Percentiles rank a stretch among this genome's conserved stretches.
These are phyloP conservation scores for Scleroderma bovista DNA, from an alignment of 768 basidiomycete genomes.

Conservation along the genomic window DNA sequence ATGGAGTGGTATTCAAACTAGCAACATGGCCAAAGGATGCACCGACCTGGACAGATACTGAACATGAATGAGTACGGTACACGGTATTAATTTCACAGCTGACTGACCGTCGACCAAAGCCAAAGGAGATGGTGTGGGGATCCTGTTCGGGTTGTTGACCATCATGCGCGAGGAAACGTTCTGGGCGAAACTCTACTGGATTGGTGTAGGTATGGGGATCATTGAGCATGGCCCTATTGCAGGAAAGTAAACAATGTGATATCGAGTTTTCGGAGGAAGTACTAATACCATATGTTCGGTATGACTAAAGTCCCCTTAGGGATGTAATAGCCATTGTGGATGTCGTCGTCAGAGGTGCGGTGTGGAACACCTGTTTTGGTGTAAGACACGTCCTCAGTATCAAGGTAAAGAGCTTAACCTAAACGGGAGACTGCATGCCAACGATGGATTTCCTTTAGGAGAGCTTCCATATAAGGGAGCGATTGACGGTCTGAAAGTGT, in stretches of 20 bases:
- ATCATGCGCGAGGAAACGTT: slow-evolving; percentile 39
- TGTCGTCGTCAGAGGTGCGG: slow-evolving; percentile 9
- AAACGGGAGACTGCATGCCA: not conserved
- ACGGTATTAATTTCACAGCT: slow-evolving; percentile 2
- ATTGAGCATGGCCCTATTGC: slow-evolving; percentile 7
- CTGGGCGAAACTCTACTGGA: slow-evolving; percentile 49
- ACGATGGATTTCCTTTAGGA: slow-evolving; percentile 14
- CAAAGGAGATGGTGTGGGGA: slow-evolving; percentile 53
- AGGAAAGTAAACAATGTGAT: not conserved
- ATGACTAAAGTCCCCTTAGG: slow-evolving; percentile 10
- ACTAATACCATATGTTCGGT: slow-evolving; percentile 12
- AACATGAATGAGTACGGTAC: not conserved
- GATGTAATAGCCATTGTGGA: slow-evolving; percentile 16
- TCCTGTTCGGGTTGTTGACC: slow-evolving; percentile 37
- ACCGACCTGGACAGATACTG: slow-evolving; percentile 5
- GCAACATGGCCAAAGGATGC: not conserved
- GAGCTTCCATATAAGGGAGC: slow-evolving; percentile 11
- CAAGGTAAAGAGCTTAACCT: not conserved
- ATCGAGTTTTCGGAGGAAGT: no score
- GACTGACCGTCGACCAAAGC: slow-evolving; percentile 52
- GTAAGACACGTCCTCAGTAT: no score
- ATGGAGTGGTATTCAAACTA: not conserved
- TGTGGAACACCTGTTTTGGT: not conserved
- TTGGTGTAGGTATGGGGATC: slow-evolving; percentile 35
- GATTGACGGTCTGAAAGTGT: slow-evolving; percentile 5